Conservation (phyloP, 305 asterid genomes). For the Fraxinus dipetala region DNA sequence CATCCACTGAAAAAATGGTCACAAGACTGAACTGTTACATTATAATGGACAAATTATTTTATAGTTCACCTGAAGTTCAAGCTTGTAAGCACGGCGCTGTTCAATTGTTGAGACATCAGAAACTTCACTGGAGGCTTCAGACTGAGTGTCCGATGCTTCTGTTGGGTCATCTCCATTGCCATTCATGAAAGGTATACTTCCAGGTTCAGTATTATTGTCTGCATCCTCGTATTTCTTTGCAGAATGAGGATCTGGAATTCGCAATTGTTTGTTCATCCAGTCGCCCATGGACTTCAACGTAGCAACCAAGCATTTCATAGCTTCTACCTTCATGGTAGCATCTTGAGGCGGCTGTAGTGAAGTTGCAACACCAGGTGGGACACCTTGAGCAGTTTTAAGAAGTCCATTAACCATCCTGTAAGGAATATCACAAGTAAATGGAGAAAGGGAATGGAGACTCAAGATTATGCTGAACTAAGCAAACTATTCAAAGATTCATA, state of each 20-base stretch:
- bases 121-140: conserved; percentile 86
- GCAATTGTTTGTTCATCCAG: conserved; percentile 97
- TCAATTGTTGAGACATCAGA: conserved; percentile 86
- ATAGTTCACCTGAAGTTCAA: conserved; percentile 86
- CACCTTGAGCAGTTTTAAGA: conserved; percentile 99
- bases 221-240: conserved; percentile 56
- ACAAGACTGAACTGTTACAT: conserved; percentile 21
- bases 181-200: conserved; percentile 50
- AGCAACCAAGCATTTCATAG: conserved; percentile 89
- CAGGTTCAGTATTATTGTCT: conserved; percentile 63
- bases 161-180: conserved; percentile 68
- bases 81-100: conserved; percentile 97
- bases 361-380: conserved; percentile 79
- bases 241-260: conserved; percentile 80
- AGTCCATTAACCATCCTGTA: conserved; percentile 97
- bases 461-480: conserved; percentile 17
- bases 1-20: conserved; percentile 18
- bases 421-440: conserved; percentile 21
- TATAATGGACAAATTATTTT: conserved; percentile 22
- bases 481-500: background rate
- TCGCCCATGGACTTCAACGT: conserved; percentile 92
- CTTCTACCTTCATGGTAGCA: conserved; percentile 79
- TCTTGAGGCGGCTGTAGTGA: conserved; percentile 91
- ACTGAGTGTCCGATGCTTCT: conserved; percentile 77
- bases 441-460: conserved; percentile 19